Conservation (phyloP, 306 rosid genomes). For the Amphicarpaea edgeworthii region DNA sequence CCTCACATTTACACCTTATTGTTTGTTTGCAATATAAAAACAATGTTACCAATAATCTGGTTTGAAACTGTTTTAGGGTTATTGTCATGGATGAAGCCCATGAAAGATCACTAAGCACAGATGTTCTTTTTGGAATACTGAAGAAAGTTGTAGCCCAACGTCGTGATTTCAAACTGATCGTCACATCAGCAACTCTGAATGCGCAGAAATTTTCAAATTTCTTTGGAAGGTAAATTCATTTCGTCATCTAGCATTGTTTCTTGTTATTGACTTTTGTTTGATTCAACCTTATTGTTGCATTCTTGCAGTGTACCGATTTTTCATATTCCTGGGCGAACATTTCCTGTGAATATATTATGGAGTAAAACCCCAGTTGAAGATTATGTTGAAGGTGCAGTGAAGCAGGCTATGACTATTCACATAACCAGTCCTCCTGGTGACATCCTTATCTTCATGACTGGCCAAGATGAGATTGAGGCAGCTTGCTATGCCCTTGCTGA, state of each 20-base stretch:
- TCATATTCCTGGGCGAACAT: constrained; percentile 97
- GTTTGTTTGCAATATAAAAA: constrained; percentile 35
- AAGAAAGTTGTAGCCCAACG: constrained; percentile 97
- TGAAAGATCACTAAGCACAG: constrained; percentile 93
- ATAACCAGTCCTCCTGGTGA: constrained; percentile 96
- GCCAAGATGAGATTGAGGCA: constrained; percentile 99
- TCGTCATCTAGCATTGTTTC: constrained; percentile 5
- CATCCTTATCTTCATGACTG: constrained; percentile 97
- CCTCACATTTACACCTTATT: not conserved
- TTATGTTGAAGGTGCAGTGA: constrained; percentile 97
- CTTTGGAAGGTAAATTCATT: constrained; percentile 84
- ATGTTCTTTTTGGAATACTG: constrained; percentile 93
- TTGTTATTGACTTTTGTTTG: constrained; percentile 28
- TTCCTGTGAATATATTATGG: constrained; percentile 85
- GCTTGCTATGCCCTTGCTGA: constrained; percentile 96
- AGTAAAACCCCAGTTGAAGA: constrained; percentile 97
- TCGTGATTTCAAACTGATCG: constrained; percentile 94
- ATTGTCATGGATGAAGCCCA: constrained; percentile 99
- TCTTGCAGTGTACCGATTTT: constrained; percentile 87
- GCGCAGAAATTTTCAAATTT: constrained; percentile 92
- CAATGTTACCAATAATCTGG: constrained; percentile 32
- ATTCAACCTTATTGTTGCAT: constrained; percentile 36
- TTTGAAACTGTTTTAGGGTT: constrained; percentile 66
- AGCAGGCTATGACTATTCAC: constrained; percentile 99
- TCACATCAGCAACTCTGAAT: constrained; percentile 95